These are phyloP conservation scores for Metschnikowia koreensis DNA, from an alignment of 805 yeast genomes.

Conservation along the genomic window DNA sequence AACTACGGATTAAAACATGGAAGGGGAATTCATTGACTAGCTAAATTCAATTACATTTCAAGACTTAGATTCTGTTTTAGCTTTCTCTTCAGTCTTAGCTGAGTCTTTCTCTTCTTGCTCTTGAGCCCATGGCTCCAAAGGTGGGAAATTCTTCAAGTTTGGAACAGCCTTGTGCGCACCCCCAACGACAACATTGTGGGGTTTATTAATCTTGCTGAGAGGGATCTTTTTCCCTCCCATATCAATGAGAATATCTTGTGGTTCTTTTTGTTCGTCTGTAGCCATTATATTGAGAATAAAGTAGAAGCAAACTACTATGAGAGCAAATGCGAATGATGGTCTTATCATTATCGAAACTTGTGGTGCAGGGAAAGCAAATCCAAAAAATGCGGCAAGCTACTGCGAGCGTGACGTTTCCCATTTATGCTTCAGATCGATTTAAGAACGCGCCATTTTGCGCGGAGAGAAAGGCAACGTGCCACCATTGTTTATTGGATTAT, in stretches of 20 bases:
- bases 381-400: constrained; percentile 3
- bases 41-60: not conserved
- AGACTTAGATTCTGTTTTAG: not conserved
- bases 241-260: constrained; percentile 23
- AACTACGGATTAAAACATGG: not conserved
- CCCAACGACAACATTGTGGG: constrained; percentile 28
- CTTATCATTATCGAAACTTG: constrained; percentile 10
- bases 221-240: constrained; percentile 41
- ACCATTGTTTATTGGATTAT: not conserved
- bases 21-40: not conserved
- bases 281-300: constrained; percentile 13
- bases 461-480: not conserved
- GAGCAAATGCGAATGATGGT: constrained; percentile 12
- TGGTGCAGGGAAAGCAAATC: constrained; percentile 12
- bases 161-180: constrained; percentile 19
- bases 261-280: constrained; percentile 8
- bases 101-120: constrained; percentile 5
- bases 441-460: not conserved
- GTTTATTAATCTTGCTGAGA: constrained; percentile 35
- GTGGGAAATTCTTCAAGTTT: constrained; percentile 16
- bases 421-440: constrained; percentile 4
- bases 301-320: constrained; percentile 8
- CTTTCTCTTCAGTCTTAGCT: constrained; percentile 1
- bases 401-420: constrained; percentile 11
- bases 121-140: constrained; percentile 18